phyloP scores from a whole-genome alignment of 2,329 filamentous ascomycete species.

The Colletotrichum sp. region DNA sequence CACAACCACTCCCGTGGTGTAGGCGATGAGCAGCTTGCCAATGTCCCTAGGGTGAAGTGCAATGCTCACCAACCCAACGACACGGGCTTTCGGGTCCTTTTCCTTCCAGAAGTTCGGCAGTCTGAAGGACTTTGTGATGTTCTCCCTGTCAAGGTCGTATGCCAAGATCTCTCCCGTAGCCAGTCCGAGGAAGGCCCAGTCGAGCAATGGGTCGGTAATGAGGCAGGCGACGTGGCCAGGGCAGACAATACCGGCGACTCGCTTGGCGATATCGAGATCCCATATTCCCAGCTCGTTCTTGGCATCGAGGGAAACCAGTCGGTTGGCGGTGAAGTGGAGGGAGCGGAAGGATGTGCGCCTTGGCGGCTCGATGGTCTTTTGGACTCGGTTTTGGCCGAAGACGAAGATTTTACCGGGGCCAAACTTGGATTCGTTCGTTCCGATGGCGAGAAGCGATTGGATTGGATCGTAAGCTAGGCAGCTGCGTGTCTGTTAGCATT shows the following conservation, averaged over 20 bases:
- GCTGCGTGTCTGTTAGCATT: conserved; percentile 44
- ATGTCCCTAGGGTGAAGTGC: conserved; percentile 91
- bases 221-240: conserved; percentile 78
- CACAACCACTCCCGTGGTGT: conserved; percentile 83
- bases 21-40: conserved; percentile 90
- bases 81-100: conserved; percentile 69
- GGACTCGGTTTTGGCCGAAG: conserved; percentile 81
- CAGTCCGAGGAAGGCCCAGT: conserved; percentile 89
- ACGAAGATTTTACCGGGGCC: conserved; percentile 89
- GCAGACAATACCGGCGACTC: conserved; percentile 73
- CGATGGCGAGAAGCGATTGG: conserved; percentile 90
- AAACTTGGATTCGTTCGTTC: conserved; percentile 86
- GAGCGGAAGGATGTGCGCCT: conserved; percentile 76
- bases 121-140: conserved; percentile 72
- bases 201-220: conserved; percentile 85
- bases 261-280: conserved; percentile 73
- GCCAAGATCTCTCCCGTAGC: conserved; percentile 85
- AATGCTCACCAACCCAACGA: conserved; percentile 73
- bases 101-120: conserved; percentile 89
- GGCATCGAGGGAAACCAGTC: conserved; percentile 82
- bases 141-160: conserved; percentile 89
- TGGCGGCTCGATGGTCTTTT: conserved; percentile 74
- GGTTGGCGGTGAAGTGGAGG: conserved; percentile 85
- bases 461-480: conserved; percentile 91
- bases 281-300: conserved; percentile 87